phyloP scores from a whole-genome alignment of 2,329 filamentous ascomycete species.

The Neopestalotiopsis clavispora region DNA sequence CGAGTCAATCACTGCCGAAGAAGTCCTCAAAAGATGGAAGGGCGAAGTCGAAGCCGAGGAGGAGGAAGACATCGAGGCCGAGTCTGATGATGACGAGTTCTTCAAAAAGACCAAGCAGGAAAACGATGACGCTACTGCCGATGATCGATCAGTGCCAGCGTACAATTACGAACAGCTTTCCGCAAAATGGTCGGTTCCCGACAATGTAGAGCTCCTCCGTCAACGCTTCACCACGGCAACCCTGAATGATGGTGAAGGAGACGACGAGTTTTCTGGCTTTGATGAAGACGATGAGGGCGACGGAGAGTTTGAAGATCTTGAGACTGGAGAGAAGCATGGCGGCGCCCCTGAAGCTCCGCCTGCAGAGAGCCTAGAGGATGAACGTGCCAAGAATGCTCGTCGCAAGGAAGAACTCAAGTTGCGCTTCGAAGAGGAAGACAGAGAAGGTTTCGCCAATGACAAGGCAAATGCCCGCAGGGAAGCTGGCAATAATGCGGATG shows the following conservation, averaged over 20 bases:
- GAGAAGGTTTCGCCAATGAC: conserved; percentile 93
- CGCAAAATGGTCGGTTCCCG: conserved; percentile 81
- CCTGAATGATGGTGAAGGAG: conserved; percentile 58
- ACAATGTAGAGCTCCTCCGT: conserved; percentile 76
- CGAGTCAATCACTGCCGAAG: conserved; percentile 72
- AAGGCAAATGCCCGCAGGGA: conserved; percentile 78
- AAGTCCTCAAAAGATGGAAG: conserved; percentile 81
- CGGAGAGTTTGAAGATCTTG: conserved; percentile 79
- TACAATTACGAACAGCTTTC: conserved; percentile 84
- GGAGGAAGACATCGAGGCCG: conserved; percentile 63
- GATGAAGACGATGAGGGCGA: conserved; percentile 55
- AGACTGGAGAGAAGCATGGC: conserved; percentile 69
- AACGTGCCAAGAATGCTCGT: conserved; percentile 88
- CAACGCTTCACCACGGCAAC: conserved; percentile 76
- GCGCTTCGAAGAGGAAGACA: conserved; percentile 95
- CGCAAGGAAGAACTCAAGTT: conserved; percentile 94
- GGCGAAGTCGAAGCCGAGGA: conserved; percentile 65
- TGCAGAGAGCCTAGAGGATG: conserved; percentile 71
- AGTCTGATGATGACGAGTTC: conserved; percentile 64
- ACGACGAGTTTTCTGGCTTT: conserved; percentile 54
- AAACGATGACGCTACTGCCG: conserved; percentile 70
- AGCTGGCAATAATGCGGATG: conserved; percentile 65
- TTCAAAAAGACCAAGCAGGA: conserved; percentile 68
- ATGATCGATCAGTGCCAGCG: conserved; percentile 79
- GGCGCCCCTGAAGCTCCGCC: conserved; percentile 43